Conservation (phyloP, 805 yeast genomes). For the Scheffersomyces amazonensis region DNA sequence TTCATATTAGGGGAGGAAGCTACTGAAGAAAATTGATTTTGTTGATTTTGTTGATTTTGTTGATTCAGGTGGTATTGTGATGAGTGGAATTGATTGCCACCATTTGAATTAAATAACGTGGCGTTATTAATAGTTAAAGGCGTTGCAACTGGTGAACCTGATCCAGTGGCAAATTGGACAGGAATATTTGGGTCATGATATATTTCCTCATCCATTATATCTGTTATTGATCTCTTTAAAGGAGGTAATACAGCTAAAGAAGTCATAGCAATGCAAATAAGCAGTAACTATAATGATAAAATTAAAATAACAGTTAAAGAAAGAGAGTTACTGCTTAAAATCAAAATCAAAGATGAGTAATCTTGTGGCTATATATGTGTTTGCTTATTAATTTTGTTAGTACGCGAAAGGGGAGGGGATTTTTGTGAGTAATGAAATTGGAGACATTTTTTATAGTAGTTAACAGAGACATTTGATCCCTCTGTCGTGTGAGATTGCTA, state of each 20-base stretch:
- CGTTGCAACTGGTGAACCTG: neutral
- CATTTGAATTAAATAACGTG: neutral
- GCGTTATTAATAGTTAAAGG: neutral
- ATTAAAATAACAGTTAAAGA: too few species aligned
- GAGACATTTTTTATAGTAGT: too few species aligned
- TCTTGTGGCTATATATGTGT: too few species aligned
- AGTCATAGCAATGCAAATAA: too few species aligned
- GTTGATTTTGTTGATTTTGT: constrained; percentile 2
- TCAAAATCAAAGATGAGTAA: too few species aligned
- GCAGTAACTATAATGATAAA: too few species aligned
- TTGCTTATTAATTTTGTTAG: too few species aligned
- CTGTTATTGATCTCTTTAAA: constrained; percentile 52
- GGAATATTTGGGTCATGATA: constrained; percentile 38
- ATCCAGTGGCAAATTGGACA: constrained; percentile 2
- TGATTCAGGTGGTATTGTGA: neutral
- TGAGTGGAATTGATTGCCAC: neutral
- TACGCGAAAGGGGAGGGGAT: too few species aligned
- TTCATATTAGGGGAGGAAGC: constrained; percentile 10
- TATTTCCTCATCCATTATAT: constrained; percentile 59
- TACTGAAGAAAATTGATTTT: constrained; percentile 4
- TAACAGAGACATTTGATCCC: too few species aligned
- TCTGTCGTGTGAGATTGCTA: too few species aligned
- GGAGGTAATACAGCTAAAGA: constrained; percentile 50
- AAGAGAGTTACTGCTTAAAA: too few species aligned
- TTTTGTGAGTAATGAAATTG: too few species aligned